Base-by-base conservation (phyloP, 2,329 filamentous ascomycete species). In the Xylaria sp. region DNA sequence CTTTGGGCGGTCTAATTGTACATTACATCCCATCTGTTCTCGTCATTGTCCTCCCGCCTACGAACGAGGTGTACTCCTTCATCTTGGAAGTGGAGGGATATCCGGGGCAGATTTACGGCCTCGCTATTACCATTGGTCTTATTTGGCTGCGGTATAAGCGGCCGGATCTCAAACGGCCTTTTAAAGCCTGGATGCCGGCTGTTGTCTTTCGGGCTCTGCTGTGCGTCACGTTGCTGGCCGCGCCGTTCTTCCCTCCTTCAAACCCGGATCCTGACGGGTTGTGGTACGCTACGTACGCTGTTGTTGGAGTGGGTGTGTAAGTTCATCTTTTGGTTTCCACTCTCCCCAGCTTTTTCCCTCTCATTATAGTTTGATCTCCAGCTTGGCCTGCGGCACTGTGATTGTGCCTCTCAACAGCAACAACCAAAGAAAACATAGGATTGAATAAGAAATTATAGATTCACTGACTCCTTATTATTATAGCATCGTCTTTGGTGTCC, bases 11-110 rank as follows among this genome's bases (percentile, higher is more conserved):
- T 0, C 83, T 94, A 0, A 78, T 93, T 3, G 83, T 93, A 1
- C 90, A 93, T 74, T 92, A 88, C 73, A 83, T 93, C 36, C 90
- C 91, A 0, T 92, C 90, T 0, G 73, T 91, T 0, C 80, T 93
- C 0, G 89, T 92, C 2, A 92, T 93, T 59, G 79, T 84, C 0
- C 81, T 92, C 0, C 90, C 90, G 0, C 90, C 90, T 0, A 88
- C 90, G 0, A 83, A 84, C 2, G 86, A 91, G 56, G 88, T 91
- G 0, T 94, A 93, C 78, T 90, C 88, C 10, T 92, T 94, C 74
- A 92, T 93, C 33, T 81, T 92, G 0, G 90, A 93, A 56, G 88
- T 93, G 0, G 90, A 93, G 74, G 90, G 88, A 0, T 93, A 92
- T 72, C 87, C 90, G 0, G 88, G 83, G 0, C 88, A 91, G 67